Conservation (phyloP, 495 filamentous ascomycete species). For the Aspergillus asperescens region DNA sequence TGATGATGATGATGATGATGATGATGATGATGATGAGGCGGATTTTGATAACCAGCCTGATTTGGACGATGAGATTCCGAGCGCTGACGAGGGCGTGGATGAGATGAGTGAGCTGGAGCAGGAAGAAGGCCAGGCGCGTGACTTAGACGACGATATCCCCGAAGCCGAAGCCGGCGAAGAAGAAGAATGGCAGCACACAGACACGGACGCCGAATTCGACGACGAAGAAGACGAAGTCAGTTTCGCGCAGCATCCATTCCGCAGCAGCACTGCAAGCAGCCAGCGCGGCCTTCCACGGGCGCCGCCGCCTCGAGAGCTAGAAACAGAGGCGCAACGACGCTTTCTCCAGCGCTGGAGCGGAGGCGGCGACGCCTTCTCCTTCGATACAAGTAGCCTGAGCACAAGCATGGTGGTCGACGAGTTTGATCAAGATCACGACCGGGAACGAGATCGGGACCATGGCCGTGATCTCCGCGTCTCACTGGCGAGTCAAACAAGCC, state of each 20-base stretch:
- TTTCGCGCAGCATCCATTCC: conserved; percentile 26
- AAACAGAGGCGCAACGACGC: conserved; percentile 41
- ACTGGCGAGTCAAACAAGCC: conserved; percentile 38
- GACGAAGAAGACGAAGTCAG: conserved; percentile 36
- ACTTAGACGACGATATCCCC: conserved; percentile 43
- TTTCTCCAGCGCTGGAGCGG: conserved; percentile 46
- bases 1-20: too few species aligned
- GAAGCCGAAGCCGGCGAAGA: conserved; percentile 26
- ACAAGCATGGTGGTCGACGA: conserved; percentile 35
- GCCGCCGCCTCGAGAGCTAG: conserved; percentile 22
- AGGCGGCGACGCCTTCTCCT: conserved; percentile 31
- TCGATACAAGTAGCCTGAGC: conserved; percentile 31
- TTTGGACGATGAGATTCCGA: conserved; percentile 41
- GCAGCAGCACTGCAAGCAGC: conserved; percentile 39
- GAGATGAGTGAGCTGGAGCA: conserved; percentile 24
- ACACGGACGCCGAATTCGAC: conserved; percentile 69
- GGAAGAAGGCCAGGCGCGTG: conserved; percentile 21
- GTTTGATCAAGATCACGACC: conserved; percentile 17
- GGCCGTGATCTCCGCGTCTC: conserved; percentile 34
- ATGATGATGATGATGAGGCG: conserved; percentile 37
- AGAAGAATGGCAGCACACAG: conserved; percentile 63
- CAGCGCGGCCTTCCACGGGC: conserved; percentile 29
- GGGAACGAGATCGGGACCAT: background rate
- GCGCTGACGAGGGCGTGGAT: conserved; percentile 26
- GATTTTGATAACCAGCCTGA: conserved; percentile 41